Evolutionary conservation across 2,329 filamentous ascomycete genomes (phyloP).

Genomic region (Xylariaceae sp.): DNA sequence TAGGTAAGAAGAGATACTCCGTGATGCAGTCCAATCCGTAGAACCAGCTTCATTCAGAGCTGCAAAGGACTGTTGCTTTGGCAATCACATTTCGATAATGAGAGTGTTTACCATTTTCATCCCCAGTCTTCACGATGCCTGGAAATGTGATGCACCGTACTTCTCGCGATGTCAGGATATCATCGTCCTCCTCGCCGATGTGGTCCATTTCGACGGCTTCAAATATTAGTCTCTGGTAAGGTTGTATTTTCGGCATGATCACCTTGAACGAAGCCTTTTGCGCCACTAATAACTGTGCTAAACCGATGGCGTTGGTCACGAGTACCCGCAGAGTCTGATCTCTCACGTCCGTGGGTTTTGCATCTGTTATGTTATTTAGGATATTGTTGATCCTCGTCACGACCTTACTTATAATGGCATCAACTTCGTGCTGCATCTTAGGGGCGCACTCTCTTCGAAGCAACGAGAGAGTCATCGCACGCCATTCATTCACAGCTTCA

Average conservation of each 20-base stretch:
- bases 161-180: constrained; percentile 46
- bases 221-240: constrained; percentile 52
- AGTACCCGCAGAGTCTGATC: constrained; percentile 51
- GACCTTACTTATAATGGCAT: constrained; percentile 38
- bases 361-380: constrained; percentile 45
- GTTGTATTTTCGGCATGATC: constrained; percentile 48
- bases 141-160: constrained; percentile 61
- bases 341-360: constrained; percentile 38
- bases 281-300: constrained; percentile 51
- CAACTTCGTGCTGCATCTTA: constrained; percentile 44
- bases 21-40: too few species aligned
- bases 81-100: constrained; percentile 59
- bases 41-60: constrained; percentile 37
- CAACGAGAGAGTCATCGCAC: constrained; percentile 57
- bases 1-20: too few species aligned
- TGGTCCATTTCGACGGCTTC: constrained; percentile 60
- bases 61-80: constrained; percentile 61
- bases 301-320: constrained; percentile 48
- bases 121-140: constrained; percentile 58
- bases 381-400: constrained; percentile 45
- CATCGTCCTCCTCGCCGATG: constrained; percentile 57
- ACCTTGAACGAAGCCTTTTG: constrained; percentile 56
- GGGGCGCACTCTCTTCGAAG: constrained; percentile 49
- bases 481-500: constrained; percentile 60
- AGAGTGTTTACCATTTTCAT: constrained; percentile 57